Percentiles rank a stretch among this genome's conserved stretches.
Conservation (phyloP, 2,329 filamentous ascomycete species). For the Ophiocordyceps unilateralis region DNA sequence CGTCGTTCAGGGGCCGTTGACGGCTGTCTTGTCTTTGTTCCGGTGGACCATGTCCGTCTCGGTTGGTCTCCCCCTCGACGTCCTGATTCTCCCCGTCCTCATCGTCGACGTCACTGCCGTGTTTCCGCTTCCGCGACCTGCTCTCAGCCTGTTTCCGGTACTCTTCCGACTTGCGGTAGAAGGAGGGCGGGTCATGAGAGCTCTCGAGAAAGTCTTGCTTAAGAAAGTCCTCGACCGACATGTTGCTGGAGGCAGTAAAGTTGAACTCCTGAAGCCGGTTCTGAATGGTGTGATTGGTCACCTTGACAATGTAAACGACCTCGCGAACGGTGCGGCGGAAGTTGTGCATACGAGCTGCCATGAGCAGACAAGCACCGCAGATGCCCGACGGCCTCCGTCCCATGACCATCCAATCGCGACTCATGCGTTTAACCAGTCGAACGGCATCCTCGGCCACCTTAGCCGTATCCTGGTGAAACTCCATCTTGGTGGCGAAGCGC, state of each 20-base stretch:
- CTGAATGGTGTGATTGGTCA: conserved; percentile 83
- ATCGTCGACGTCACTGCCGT: conserved; percentile 1
- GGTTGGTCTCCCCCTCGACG: not conserved
- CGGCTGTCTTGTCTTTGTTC: not conserved
- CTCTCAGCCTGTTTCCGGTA: no score
- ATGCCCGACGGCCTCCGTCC: conserved; percentile 86
- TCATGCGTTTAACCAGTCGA: conserved; percentile 81
- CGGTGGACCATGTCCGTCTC: not conserved
- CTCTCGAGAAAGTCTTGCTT: conserved; percentile 55
- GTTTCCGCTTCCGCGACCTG: no score
- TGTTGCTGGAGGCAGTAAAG: conserved; percentile 62
- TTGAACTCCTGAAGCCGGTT: conserved; percentile 87
- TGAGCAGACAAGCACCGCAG: conserved; percentile 82
- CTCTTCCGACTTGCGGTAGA: conserved; percentile 49
- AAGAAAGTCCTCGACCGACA: conserved; percentile 79
- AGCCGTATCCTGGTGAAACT: conserved; percentile 69
- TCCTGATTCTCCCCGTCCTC: conserved; percentile 4
- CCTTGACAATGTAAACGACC: conserved; percentile 96
- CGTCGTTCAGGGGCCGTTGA: conserved; percentile 7
- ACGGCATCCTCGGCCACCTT: conserved; percentile 80
- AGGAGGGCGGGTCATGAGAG: conserved; percentile 65
- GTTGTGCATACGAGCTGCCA: conserved; percentile 96
- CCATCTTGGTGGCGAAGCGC: conserved; percentile 78
- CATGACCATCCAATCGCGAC: conserved; percentile 91
- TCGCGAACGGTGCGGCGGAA: conserved; percentile 84